A percentile compares a stretch with the other conserved stretches of the same genome.
Conservation (phyloP, 2,329 filamentous ascomycete genomes). For the Onygenales sp. region DNA sequence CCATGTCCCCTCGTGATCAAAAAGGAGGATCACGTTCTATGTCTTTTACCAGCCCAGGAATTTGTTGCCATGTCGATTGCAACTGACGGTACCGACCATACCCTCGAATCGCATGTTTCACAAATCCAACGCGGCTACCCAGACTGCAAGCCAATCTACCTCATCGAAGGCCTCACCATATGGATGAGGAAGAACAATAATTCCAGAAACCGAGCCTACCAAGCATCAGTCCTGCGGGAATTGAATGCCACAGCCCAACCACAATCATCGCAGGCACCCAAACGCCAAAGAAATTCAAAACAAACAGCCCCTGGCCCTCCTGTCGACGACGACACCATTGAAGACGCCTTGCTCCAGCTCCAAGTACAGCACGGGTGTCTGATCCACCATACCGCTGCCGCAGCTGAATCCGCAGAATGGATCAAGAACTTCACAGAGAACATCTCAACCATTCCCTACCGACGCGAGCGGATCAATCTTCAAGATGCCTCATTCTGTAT, state of each 20-base stretch:
- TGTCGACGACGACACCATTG: slow-evolving; percentile 58
- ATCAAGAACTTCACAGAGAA: slow-evolving; percentile 67
- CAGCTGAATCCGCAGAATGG: slow-evolving; percentile 62
- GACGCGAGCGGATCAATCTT: slow-evolving; percentile 37
- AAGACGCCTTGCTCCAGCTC: slow-evolving; percentile 60
- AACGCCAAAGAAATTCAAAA: slow-evolving; percentile 25
- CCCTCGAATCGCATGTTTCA: slow-evolving; percentile 50
- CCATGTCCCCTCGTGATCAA: slow-evolving; percentile 42
- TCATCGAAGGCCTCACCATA: slow-evolving; percentile 58
- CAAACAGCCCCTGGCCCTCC: slow-evolving; percentile 36
- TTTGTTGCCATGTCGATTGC: slow-evolving; percentile 53
- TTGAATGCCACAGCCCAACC: slow-evolving; percentile 18
- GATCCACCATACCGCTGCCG: slow-evolving; percentile 57
- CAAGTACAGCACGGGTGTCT: slow-evolving; percentile 59
- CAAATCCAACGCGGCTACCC: slow-evolving; percentile 47
- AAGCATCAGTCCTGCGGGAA: slow-evolving; percentile 49
- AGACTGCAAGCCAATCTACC: slow-evolving; percentile 51
- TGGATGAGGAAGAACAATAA: slow-evolving; percentile 64
- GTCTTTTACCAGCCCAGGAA: slow-evolving; percentile 53
- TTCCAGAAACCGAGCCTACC: slow-evolving; percentile 58
- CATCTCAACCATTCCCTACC: slow-evolving; percentile 66
- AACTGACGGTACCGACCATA: slow-evolving; percentile 25
- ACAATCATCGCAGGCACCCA: slow-evolving; percentile 15
- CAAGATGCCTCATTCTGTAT: slow-evolving; percentile 60
- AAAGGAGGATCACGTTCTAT: slow-evolving; percentile 53